Base-by-base conservation (phyloP, 1,284 basidiomycete genomes). In the Stygiomarasmius scandens region DNA sequence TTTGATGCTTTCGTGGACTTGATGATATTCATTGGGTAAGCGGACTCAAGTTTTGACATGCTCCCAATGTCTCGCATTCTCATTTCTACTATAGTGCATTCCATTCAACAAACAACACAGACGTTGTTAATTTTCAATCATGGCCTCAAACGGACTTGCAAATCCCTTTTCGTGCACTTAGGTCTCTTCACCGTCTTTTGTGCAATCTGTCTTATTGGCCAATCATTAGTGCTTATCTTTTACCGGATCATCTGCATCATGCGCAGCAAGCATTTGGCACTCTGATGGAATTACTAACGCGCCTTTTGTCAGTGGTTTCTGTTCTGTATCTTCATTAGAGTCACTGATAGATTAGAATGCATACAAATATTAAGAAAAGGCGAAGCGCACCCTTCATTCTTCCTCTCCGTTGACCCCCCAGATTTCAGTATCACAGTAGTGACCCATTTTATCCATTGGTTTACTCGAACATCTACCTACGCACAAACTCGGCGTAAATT, bases 1-100 rank as follows among this genome's bases (percentile, higher is more conserved):
- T 55, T 43, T 55, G 54, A 55, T 22, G 24, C 43, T 10, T 27
- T 49, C 2, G 20, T 49, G n/a, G 54, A 55, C 44, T 29, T 55
- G 22, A 36, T 55, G 9, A 47, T 49, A 24, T 55, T 55, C 23
- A 49, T 45, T 12, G 54, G 54, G 54, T 55, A 49, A 48, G 53
- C 41, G 41, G 53, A 34, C 29, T 54, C 43, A n/a, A n/a, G n/a
- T n/a, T n/a, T n/a, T n/a, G n/a, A n/a, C n/a, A n/a, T n/a, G n/a
- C n/a, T n/a, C n/a, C n/a, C n/a, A n/a, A n/a, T n/a, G n/a, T n/a
- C n/a, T n/a, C n/a, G n/a, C n/a, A n/a, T n/a, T n/a, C n/a, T n/a
- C n/a, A n/a, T n/a, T n/a, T n/a, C n/a, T n/a, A n/a, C n/a, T n/a
- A n/a, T n/a, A n/a, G n/a, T n/a, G n/a, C n/a, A n/a, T n/a, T n/a